Conservation (phyloP, 2,329 filamentous ascomycete species). For the Dothideomycetes sp. region DNA sequence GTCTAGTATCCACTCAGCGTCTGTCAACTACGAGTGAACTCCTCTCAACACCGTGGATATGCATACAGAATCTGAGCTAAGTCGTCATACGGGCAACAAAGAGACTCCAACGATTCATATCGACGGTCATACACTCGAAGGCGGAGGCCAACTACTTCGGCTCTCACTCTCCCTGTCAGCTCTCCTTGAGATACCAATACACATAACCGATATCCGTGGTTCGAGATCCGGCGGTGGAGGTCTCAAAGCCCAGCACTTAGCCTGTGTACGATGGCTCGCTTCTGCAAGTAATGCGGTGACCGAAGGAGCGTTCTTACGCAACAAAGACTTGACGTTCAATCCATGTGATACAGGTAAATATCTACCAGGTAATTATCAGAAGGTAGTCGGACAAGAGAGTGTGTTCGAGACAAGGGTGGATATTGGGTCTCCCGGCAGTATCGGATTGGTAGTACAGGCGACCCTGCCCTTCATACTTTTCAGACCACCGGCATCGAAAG, state of each 20-base stretch:
- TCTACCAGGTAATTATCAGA: slow-evolving; percentile 18
- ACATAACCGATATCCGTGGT: slow-evolving; percentile 46
- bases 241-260: slow-evolving; percentile 49
- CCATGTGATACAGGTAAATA: slow-evolving; percentile 18
- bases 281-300: slow-evolving; percentile 38
- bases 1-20: no score
- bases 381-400: slow-evolving; percentile 18
- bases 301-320: slow-evolving; percentile 34
- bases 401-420: slow-evolving; percentile 31
- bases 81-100: no score
- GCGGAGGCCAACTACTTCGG: slow-evolving; percentile 53
- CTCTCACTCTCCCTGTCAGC: slow-evolving; percentile 47
- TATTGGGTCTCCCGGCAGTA: slow-evolving; percentile 43
- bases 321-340: slow-evolving; percentile 33
- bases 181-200: slow-evolving; percentile 41
- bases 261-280: slow-evolving; percentile 45
- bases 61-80: no score
- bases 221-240: slow-evolving; percentile 44
- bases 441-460: slow-evolving; percentile 50
- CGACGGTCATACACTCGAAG: slow-evolving; percentile 51
- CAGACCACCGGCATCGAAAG: slow-evolving; percentile 22
- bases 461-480: slow-evolving; percentile 50
- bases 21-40: no score
- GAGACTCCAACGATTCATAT: slow-evolving; percentile 30
- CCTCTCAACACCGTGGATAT: no score